These are phyloP conservation scores for Taphrina sp. DNA, from an alignment of 1,139 yeast species.

Conservation along the genomic window DNA sequence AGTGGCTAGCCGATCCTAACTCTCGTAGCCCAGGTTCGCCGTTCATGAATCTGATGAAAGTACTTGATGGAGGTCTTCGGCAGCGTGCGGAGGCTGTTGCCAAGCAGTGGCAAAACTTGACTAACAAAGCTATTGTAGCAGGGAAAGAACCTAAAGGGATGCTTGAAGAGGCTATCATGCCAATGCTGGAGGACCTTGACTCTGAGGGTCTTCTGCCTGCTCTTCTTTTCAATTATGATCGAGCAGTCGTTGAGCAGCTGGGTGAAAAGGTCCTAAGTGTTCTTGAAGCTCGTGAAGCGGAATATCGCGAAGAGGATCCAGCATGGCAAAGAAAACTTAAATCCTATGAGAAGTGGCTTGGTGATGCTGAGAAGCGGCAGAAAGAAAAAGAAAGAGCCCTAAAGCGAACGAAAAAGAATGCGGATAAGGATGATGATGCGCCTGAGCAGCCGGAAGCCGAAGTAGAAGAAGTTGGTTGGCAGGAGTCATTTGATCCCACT, in stretches of 20 bases:
- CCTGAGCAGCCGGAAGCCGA: conserved; percentile 31
- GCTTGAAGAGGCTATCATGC: conserved; percentile 26
- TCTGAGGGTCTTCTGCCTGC: conserved; percentile 28
- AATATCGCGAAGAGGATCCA: conserved; percentile 32
- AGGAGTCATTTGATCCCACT: conserved; percentile 33
- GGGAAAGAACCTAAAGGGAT: conserved; percentile 18
- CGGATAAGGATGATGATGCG: conserved; percentile 33
- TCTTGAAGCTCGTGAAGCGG: conserved; percentile 30
- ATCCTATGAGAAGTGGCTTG: conserved; percentile 33
- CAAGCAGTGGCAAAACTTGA: conserved; percentile 21
- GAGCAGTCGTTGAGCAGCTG: conserved; percentile 28
- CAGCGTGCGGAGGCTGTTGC: conserved; percentile 25
- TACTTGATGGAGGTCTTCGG: conserved; percentile 13
- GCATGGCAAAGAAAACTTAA: conserved; percentile 34
- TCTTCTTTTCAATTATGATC: conserved; percentile 32
- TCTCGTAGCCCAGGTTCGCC: conserved; percentile 32
- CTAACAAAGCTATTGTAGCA: conserved; percentile 7
- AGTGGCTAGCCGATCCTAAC: conserved; percentile 34
- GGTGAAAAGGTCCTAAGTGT: conserved; percentile 27
- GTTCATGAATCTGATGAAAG: conserved; percentile 32
- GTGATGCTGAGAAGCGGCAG: conserved; percentile 31
- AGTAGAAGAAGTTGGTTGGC: conserved; percentile 32
- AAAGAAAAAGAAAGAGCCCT: conserved; percentile 30
- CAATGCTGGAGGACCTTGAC: conserved; percentile 32
- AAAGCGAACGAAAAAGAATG: conserved; percentile 30